Percentiles rank a stretch among this genome's conserved stretches.
Evolutionary conservation across 176 grass and related monocot genomes (phyloP).

Genomic region (Eleusine coracana): DNA sequence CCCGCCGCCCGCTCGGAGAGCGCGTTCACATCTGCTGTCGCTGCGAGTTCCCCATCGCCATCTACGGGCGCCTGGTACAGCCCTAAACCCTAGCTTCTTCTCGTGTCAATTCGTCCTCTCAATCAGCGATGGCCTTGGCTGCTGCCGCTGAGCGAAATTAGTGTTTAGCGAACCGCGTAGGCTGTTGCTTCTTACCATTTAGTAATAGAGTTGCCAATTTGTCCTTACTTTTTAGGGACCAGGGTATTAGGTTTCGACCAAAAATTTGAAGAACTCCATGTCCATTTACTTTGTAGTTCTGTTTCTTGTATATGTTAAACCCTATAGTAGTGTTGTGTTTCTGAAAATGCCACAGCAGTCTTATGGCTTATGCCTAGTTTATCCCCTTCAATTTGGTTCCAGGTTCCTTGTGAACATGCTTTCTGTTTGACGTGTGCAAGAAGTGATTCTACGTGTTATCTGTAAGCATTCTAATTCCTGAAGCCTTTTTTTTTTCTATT

Average conservation of each 20-base stretch:
- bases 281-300: slow-evolving; percentile 15
- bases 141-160: not conserved
- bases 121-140: not conserved
- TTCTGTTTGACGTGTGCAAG: slow-evolving; percentile 96
- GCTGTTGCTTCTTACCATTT: not conserved
- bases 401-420: slow-evolving; percentile 92
- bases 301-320: slow-evolving; percentile 27
- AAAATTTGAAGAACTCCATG: not conserved
- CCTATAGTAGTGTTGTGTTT: not conserved
- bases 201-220: not conserved
- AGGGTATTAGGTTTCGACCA: not conserved
- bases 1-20: slow-evolving; percentile 76
- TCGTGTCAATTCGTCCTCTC: not conserved
- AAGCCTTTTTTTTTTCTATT: slow-evolving; percentile 6
- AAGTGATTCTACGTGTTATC: slow-evolving; percentile 92
- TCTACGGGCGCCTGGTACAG: slow-evolving; percentile 85
- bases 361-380: slow-evolving; percentile 11
- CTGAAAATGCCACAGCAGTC: not conserved
- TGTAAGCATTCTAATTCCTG: slow-evolving; percentile 62
- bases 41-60: slow-evolving; percentile 81
- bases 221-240: not conserved
- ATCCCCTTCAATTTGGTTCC: slow-evolving; percentile 31
- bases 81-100: slow-evolving; percentile 23
- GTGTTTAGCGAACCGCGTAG: not conserved
- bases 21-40: slow-evolving; percentile 85